Percentiles rank a stretch among this genome's conserved stretches.
Evolutionary conservation across 257 asterid species (phyloP).

Genomic region (Penstemon barbatus): DNA sequence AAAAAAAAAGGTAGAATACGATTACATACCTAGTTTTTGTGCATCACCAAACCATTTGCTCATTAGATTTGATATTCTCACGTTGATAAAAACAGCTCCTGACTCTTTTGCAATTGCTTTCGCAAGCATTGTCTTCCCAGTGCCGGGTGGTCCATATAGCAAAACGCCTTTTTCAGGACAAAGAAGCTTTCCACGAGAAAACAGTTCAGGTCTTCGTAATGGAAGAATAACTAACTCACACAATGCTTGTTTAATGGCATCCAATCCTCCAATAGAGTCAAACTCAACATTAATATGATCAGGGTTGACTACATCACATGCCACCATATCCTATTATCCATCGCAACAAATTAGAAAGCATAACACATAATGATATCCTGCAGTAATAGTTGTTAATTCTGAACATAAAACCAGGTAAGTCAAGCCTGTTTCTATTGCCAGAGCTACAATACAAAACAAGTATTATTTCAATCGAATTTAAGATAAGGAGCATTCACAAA

Average conservation of each 20-base stretch:
- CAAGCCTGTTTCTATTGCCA: neutral
- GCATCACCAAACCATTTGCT: constrained; percentile 99
- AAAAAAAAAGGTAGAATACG: neutral
- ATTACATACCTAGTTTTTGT: constrained; percentile 75
- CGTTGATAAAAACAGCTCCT: constrained; percentile 85
- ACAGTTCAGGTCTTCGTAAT: constrained; percentile 78
- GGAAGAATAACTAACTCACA: constrained; percentile 92
- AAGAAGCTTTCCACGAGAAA: constrained; percentile 86
- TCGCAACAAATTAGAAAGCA: constrained; percentile 26
- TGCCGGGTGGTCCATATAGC: constrained; percentile 97
- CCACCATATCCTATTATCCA: constrained; percentile 72
- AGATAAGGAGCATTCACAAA: neutral
- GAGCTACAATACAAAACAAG: neutral
- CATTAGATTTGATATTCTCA: constrained; percentile 83
- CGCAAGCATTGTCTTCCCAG: constrained; percentile 99
- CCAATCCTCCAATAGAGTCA: constrained; percentile 85
- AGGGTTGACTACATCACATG: constrained; percentile 93
- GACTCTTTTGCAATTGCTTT: constrained; percentile 98
- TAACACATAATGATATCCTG: constrained; percentile 1
- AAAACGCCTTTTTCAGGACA: constrained; percentile 92
- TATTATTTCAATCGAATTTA: neutral
- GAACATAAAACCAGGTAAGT: constrained; percentile 15
- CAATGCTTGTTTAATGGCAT: constrained; percentile 68
- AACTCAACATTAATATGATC: constrained; percentile 78
- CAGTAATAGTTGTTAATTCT: constrained; percentile 1